phyloP scores from a whole-genome alignment of 805 yeast species.

The Kodamaea hsintzibuensis region DNA sequence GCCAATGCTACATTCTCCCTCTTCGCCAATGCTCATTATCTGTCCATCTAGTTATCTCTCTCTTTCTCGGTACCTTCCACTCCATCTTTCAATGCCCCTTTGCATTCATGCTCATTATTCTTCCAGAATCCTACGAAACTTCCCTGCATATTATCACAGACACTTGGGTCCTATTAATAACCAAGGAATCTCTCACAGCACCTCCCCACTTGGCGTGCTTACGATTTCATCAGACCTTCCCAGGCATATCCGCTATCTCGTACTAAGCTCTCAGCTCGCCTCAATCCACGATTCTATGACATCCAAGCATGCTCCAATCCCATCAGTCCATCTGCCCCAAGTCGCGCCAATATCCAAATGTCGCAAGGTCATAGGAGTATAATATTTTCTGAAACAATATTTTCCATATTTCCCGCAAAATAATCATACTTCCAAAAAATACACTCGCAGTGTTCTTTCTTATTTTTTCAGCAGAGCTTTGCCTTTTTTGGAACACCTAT shows the following conservation, averaged over 20 bases:
- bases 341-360: neutral
- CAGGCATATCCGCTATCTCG: neutral
- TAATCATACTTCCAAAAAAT: neutral
- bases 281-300: neutral
- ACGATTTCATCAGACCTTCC: neutral
- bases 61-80: too few species aligned
- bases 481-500: neutral
- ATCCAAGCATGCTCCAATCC: neutral
- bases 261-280: too few species aligned
- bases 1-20: too few species aligned
- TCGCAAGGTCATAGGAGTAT: neutral
- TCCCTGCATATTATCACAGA: neutral
- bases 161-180: neutral
- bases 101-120: too few species aligned
- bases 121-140: too few species aligned
- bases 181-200: neutral
- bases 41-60: too few species aligned
- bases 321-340: neutral
- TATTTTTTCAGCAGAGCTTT: neutral
- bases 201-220: neutral
- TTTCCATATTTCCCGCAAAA: neutral
- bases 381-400: too few species aligned
- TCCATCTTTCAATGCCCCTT: too few species aligned
- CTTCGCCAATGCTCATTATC: too few species aligned
- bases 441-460: neutral